These are phyloP conservation scores for Fusarium ramigenum DNA, from an alignment of 2,329 filamentous ascomycete genomes.

Conservation along the genomic window DNA sequence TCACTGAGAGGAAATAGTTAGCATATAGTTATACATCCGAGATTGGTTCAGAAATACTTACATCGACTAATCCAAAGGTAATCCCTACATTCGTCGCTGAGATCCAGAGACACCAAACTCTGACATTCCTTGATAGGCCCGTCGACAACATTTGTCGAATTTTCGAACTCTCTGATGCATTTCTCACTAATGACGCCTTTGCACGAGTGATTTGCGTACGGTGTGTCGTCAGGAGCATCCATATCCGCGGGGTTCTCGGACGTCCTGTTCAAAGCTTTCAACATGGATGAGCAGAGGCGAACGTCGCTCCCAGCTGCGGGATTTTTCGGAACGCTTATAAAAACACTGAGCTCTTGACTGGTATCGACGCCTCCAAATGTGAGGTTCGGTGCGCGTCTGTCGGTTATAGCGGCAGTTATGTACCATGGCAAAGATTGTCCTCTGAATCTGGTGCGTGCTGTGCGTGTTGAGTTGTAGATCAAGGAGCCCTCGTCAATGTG, in stretches of 20 bases:
- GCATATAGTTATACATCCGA: not conserved
- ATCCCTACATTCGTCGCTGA: not conserved
- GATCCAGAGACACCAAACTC: too few species aligned
- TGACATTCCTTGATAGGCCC: too few species aligned
- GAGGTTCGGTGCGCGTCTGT: not conserved
- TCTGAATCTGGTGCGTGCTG: not conserved
- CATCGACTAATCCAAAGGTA: fast-evolving
- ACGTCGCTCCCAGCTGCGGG: too few species aligned
- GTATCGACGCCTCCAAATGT: not conserved
- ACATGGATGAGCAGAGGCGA: not conserved
- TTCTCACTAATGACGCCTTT: not conserved
- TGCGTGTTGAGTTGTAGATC: not conserved
- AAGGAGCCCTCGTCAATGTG: fast-evolving
- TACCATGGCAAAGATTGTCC: not conserved
- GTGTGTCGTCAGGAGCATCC: fast-evolving
- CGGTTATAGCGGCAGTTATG: not conserved
- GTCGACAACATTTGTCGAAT: too few species aligned
- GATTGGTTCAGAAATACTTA: not conserved
- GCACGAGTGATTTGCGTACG: not conserved
- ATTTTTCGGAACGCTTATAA: not conserved
- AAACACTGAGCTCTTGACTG: not conserved
- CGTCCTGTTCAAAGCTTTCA: not conserved
- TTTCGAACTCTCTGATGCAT: not conserved
- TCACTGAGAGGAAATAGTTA: fast-evolving
- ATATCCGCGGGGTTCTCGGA: not conserved